Base-by-base conservation (phyloP, 306 rosid species). In the Quercus wislizeni region DNA sequence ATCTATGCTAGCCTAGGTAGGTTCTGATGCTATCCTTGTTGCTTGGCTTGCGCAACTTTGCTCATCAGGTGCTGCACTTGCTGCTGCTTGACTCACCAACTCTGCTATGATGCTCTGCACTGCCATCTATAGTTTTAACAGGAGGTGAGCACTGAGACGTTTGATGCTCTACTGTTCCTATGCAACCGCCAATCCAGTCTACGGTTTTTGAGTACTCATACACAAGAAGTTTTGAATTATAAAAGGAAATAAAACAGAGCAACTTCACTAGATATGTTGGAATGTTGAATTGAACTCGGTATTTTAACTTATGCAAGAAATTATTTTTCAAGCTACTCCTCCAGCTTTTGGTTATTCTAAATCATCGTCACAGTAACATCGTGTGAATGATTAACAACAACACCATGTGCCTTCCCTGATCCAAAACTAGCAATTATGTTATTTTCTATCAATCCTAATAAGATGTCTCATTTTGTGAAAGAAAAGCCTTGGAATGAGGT, bases 121-220 rank as follows among this genome's bases (percentile, higher is more conserved):
- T 23, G 23, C 23, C 23, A 23, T 23, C 23, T 23, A 23, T 23
- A 23, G 23, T 23, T 23, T 23, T 23, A 23, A 23, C 23, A 23
- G 23, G 23, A 23, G 38, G 38, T 1, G 38, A 33, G 38, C 38
- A 33, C 38, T 33, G 38, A 33, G 38, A 33, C 38, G 38, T 33
- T 33, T 25, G 84, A 78, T 69, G 85, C 21, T 30, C 80, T 79
- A 17, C 9, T 84, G 74, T 74, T 87, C 79, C 71, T 64, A 31
- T 84, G 89, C 61, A 95, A 74, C 95, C 97, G 86, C 55, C 79
- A 63, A 56, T 95, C 97, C 3, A 95, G 87, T 90, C 98, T 91
- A 6, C 74, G 88, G 76, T 90, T 85, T 90, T 90, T 41, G 80
- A 56, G 85, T 91, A 90, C 79, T 92, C 94, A 19, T 92, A 92